Conservation (phyloP, 495 filamentous ascomycete genomes). For the Neohortaea acidophila region DNA sequence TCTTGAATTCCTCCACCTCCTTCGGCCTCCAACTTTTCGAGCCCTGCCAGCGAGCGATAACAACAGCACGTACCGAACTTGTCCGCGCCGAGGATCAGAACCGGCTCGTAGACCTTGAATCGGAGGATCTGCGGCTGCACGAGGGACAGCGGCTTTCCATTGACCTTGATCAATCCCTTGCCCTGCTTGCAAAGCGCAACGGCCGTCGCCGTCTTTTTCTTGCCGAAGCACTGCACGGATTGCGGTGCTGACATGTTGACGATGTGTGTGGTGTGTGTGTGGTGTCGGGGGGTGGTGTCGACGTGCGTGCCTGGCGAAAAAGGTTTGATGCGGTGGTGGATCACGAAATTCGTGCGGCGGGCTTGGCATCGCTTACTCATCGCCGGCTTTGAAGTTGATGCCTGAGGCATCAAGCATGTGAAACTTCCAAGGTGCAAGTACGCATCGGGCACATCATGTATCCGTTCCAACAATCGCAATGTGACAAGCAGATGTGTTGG, state of each 20-base stretch:
- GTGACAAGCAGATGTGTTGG: too few species aligned
- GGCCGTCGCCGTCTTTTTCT: constrained; percentile 37
- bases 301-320: not conserved
- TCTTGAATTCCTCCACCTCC: not conserved
- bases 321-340: too few species aligned
- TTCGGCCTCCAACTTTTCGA: not conserved
- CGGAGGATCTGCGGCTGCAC: constrained; percentile 92
- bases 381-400: too few species aligned
- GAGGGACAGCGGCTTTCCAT: constrained; percentile 86
- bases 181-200: constrained; percentile 92
- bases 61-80: constrained; percentile 52
- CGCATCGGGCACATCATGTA: too few species aligned
- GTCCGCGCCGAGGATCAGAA: constrained; percentile 88
- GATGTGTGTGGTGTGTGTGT: too few species aligned
- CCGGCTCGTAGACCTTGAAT: constrained; percentile 98
- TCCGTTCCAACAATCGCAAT: too few species aligned
- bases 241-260: constrained; percentile 57
- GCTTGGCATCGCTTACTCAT: too few species aligned
- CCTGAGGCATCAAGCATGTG: too few species aligned
- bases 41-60: not conserved
- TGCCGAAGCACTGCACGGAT: constrained; percentile 63
- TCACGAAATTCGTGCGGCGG: too few species aligned
- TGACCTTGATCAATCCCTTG: constrained; percentile 93
- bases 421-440: too few species aligned
- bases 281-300: not conserved